phyloP scores from a whole-genome alignment of 192 early-diverging fungal species.

The Coemansia sp. region DNA sequence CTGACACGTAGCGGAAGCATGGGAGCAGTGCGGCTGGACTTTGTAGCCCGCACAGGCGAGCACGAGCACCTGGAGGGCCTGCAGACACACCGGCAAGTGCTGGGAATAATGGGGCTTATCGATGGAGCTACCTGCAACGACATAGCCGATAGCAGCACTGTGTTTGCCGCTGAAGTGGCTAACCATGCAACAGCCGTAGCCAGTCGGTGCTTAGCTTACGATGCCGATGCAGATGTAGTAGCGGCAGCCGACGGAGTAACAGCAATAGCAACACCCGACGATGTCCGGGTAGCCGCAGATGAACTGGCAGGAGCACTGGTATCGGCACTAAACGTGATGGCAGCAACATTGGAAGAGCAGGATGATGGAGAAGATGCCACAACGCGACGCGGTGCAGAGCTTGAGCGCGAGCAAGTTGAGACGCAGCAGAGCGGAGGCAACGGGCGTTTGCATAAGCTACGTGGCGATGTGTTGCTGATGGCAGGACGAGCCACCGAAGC shows the following conservation, averaged over 20 bases:
- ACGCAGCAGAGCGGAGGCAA: slow-evolving; percentile 9
- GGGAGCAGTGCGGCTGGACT: slow-evolving; percentile 30
- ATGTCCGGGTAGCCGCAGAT: slow-evolving; percentile 24
- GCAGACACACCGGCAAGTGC: slow-evolving; percentile 48
- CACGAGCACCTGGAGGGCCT: slow-evolving; percentile 52
- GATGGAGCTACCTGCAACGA: slow-evolving; percentile 28
- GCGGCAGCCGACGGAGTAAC: slow-evolving; percentile 23
- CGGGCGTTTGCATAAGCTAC: slow-evolving; percentile 50
- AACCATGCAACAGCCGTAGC: slow-evolving; percentile 37
- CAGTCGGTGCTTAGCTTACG: slow-evolving; percentile 42
- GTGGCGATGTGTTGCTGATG: slow-evolving; percentile 49
- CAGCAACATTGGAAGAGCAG: slow-evolving; percentile 39
- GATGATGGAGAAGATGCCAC: slow-evolving; percentile 26
- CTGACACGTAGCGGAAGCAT: slow-evolving; percentile 18
- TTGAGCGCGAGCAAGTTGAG: slow-evolving; percentile 29
- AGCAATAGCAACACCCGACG: slow-evolving; percentile 19
- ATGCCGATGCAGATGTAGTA: background rate
- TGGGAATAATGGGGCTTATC: slow-evolving; percentile 48
- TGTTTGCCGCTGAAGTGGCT: slow-evolving; percentile 29
- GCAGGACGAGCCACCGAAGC: slow-evolving; percentile 44
- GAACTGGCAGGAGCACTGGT: slow-evolving; percentile 44
- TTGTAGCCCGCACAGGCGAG: slow-evolving; percentile 15
- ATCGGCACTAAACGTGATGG: slow-evolving; percentile 41
- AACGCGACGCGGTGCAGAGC: slow-evolving; percentile 36
- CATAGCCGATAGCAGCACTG: slow-evolving; percentile 21